Percentiles rank a stretch among this genome's conserved stretches.
Evolutionary conservation across 805 yeast species (phyloP).

Genomic region (Spathaspora arborariae): DNA sequence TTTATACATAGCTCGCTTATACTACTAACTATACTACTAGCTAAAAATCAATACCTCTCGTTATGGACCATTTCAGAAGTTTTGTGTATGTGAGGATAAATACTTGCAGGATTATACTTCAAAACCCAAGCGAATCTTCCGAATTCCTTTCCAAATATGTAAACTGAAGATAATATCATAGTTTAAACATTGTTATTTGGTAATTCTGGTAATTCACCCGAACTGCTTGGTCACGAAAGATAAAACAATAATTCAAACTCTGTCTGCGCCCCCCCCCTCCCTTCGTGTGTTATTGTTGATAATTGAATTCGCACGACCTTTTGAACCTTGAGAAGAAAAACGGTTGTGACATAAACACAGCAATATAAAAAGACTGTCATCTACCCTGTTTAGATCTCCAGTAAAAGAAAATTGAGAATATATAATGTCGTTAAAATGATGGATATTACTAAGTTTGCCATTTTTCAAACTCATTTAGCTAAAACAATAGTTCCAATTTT

Average conservation of each 20-base stretch:
- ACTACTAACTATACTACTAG: too few species aligned
- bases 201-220: background rate
- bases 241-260: background rate
- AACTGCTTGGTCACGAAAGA: background rate
- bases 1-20: too few species aligned
- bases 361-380: background rate
- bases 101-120: too few species aligned
- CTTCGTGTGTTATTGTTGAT: background rate
- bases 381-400: too few species aligned
- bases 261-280: background rate
- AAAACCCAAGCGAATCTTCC: too few species aligned
- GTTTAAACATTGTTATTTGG: background rate
- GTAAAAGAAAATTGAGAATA: background rate
- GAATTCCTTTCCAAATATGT: too few species aligned
- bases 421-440: background rate
- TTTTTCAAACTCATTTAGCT: background rate
- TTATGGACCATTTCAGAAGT: too few species aligned
- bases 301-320: background rate
- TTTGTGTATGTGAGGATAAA: too few species aligned
- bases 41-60: too few species aligned
- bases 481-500: conserved; percentile 24
- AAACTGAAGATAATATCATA: background rate
- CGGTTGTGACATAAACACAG: background rate
- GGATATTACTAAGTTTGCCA: background rate
- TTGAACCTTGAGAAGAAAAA: too few species aligned